Evolutionary conservation across 148 eudicot species (phyloP), one percentile per base, ranked within the genome.

Genomic region (Arbutus unedo): DNA sequence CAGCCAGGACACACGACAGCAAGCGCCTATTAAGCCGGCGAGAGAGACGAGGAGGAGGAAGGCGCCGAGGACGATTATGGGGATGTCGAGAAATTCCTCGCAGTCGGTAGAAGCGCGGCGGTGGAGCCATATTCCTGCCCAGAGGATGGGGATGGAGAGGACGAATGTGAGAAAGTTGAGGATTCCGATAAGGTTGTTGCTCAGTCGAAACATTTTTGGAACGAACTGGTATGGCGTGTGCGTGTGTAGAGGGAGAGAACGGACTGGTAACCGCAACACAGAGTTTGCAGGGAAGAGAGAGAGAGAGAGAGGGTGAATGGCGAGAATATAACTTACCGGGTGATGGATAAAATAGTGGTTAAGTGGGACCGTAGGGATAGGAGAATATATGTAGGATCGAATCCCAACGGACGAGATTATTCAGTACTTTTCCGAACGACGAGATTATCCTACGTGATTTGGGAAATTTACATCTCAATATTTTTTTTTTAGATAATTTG

Each of bases 51-150:
- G 9, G 82, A 95, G 76, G 49, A 95, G 86, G 80, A 92, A 87
- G 3, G 83, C 91, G 1, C 94, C 98, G 25, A 93, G 70, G 0
- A 85, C 87, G 4, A 95, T 90, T 0, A 92, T 66, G 0, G 98
- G 95, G 38, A 71, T 86, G 23, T 91, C 91, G 44, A 95, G 85
- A 79, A 87, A 91, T 18, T 90, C 82, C 77, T 93, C 97, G 83
- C 98, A 95, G 74, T 88, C 97, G 74, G 92, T 90, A 76, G 87
- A 49, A 45, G 87, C 93, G 54, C 90, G 91, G 49, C 83, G 89
- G 25, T 90, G 83, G 0, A 95, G 95, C 97, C 97, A 93, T 38
- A 95, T 84, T 4, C 98, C 98, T 31, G 90, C 87, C 54, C 82
- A 86, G 1, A 95, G 76, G 84, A 95, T 91, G 10, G 94, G 95